Percentiles rank a stretch among this genome's conserved stretches.
Evolutionary conservation across 805 yeast genomes (phyloP).

Genomic region (Metschnikowia vanudenii): DNA sequence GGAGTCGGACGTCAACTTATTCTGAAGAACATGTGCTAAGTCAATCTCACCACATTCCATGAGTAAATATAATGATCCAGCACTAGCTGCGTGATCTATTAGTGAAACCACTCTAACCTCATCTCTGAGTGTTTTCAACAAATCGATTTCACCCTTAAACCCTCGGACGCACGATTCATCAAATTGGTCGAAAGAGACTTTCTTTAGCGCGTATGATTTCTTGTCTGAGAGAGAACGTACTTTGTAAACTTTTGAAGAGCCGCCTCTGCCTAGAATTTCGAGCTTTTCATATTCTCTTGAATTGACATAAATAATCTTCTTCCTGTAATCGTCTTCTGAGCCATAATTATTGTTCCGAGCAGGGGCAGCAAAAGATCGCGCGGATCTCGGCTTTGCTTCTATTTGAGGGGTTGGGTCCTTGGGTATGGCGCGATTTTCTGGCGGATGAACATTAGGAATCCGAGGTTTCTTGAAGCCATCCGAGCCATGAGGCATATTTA

Average conservation of each 20-base stretch:
- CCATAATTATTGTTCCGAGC: neutral
- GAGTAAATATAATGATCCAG: conserved; percentile 63
- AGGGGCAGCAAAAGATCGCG: neutral
- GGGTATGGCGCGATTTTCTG: neutral
- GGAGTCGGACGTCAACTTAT: conserved; percentile 44
- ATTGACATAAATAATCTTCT: conserved; percentile 43
- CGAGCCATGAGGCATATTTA: conserved; percentile 13
- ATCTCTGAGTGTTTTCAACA: conserved; percentile 59
- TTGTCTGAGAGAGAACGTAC: conserved; percentile 55
- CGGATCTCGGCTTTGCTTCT: neutral
- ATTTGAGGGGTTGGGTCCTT: conserved; percentile 6
- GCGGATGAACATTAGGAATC: conserved; percentile 17
- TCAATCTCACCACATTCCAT: conserved; percentile 97
- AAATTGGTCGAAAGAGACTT: conserved; percentile 76
- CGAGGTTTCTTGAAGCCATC: conserved; percentile 38
- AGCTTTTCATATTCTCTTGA: conserved; percentile 65
- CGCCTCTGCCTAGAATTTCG: conserved; percentile 86
- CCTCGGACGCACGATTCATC: conserved; percentile 73
- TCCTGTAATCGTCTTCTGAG: conserved; percentile 22
- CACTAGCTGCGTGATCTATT: conserved; percentile 67
- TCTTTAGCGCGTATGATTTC: conserved; percentile 72
- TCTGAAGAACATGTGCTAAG: conserved; percentile 73
- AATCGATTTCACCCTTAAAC: conserved; percentile 86
- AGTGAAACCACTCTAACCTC: conserved; percentile 72
- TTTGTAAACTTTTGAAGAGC: conserved; percentile 86